These are phyloP conservation scores for Fusarium sp. DNA, from an alignment of 2,329 filamentous ascomycete genomes.

Conservation along the genomic window DNA sequence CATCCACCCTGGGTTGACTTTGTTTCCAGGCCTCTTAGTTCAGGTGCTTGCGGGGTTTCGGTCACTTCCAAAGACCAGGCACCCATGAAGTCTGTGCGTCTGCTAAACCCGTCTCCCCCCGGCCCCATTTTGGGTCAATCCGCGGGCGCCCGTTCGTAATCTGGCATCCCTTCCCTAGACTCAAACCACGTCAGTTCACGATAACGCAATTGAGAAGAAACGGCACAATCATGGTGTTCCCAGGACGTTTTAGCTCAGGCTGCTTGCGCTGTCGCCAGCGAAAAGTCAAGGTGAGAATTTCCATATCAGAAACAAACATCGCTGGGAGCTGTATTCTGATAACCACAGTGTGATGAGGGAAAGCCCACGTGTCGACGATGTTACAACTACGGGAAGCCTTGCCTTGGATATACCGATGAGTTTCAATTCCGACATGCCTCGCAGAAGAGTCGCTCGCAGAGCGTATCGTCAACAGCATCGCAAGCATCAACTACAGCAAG, in stretches of 20 bases:
- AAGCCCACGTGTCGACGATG: conserved; percentile 52
- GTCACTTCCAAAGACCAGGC: background rate
- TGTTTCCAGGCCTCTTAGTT: background rate
- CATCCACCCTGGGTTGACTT: background rate
- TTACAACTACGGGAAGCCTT: conserved; percentile 51
- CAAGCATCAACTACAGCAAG: background rate
- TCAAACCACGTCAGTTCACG: conserved; percentile 2
- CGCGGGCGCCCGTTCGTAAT: background rate
- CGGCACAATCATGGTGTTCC: conserved; percentile 45
- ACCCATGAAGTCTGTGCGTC: background rate
- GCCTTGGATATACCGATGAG: conserved; percentile 53
- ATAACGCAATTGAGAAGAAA: background rate
- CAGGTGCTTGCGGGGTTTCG: background rate
- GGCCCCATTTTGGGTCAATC: background rate
- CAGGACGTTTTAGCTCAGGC: conserved; percentile 49
- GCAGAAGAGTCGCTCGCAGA: conserved; percentile 15
- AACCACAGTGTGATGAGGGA: conserved; percentile 49
- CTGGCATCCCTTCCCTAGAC: conserved; percentile 19
- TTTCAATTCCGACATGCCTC: conserved; percentile 51
- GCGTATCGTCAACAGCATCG: background rate
- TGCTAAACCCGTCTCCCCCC: background rate
- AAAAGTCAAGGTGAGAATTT: conserved; percentile 46
- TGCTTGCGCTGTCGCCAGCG: conserved; percentile 49
- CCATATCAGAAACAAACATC: no score
- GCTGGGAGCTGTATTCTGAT: background rate